Conservation (phyloP, 75 land plant genomes). For the Pinus taeda region DNA sequence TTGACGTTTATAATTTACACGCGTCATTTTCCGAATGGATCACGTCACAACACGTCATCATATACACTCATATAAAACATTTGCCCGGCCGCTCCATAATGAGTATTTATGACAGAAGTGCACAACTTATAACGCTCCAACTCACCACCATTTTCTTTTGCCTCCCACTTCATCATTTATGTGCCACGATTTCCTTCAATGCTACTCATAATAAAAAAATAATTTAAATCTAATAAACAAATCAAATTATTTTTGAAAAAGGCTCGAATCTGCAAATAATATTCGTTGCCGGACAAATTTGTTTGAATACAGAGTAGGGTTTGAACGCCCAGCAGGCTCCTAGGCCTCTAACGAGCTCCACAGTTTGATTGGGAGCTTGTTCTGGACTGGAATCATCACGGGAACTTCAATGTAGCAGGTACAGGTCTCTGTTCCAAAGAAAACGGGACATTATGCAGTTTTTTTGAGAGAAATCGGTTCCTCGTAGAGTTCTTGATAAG, state of each 20-base stretch:
- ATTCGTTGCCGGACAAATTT: not conserved
- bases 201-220: not conserved
- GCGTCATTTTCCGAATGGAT: too few relatives aligned
- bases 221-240: not conserved
- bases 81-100: too few relatives aligned
- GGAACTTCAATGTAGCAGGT: not conserved
- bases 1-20: too few relatives aligned
- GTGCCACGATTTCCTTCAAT: not conserved
- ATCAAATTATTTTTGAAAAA: not conserved
- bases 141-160: too few relatives aligned
- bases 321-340: not conserved
- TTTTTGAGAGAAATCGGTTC: not conserved
- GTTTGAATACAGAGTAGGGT: slow-evolving; percentile 1
- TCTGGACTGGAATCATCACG: too few relatives aligned
- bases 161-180: not conserved
- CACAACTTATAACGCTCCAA: too few relatives aligned
- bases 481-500: not conserved
- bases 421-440: too few relatives aligned
- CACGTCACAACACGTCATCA: too few relatives aligned
- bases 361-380: not conserved
- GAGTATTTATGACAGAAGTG: too few relatives aligned
- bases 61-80: too few relatives aligned
- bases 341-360: not conserved
- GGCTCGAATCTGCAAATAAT: not conserved
- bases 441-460: too few relatives aligned